A percentile compares a stretch with the other conserved stretches of the same genome.
Conservation (phyloP, 768 basidiomycete species). For the Ramaria sp. region DNA sequence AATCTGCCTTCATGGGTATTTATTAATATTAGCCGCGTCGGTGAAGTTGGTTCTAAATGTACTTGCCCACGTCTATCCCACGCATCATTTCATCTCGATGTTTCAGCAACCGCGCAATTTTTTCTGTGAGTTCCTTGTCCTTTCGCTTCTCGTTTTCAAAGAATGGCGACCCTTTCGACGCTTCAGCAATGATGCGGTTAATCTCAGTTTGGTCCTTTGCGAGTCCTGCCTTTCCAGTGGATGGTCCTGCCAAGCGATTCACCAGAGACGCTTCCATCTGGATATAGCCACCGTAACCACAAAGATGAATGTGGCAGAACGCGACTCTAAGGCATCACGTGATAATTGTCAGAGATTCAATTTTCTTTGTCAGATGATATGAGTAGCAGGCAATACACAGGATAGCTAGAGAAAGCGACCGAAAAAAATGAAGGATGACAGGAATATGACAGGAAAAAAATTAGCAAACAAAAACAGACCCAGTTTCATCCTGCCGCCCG, state of each 20-base stretch:
- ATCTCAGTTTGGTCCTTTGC: slow-evolving; percentile 75
- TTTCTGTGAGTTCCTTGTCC: slow-evolving; percentile 72
- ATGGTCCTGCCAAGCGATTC: slow-evolving; percentile 77
- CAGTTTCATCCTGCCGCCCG: background rate
- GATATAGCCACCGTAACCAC: too few species aligned
- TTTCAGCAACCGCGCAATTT: slow-evolving; percentile 60
- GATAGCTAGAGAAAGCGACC: background rate
- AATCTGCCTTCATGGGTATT: slow-evolving; percentile 34
- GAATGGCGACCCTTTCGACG: slow-evolving; percentile 88
- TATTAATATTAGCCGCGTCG: too few species aligned
- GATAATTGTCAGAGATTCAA: background rate
- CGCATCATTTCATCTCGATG: slow-evolving; percentile 48
- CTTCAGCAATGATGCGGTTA: slow-evolving; percentile 82
- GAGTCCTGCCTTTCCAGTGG: slow-evolving; percentile 80
- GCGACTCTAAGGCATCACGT: background rate
- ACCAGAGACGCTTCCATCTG: slow-evolving; percentile 31
- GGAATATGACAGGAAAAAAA: background rate
- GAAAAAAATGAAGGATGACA: background rate
- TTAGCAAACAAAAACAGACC: background rate
- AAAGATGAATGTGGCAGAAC: too few species aligned
- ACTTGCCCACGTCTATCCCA: slow-evolving; percentile 47
- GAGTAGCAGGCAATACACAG: background rate
- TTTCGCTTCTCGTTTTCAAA: slow-evolving; percentile 91
- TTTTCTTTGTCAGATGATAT: background rate
- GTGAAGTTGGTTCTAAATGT: too few species aligned